Conservation (phyloP, 2,329 filamentous ascomycete genomes). For the Ceratocystis alfenasii region DNA sequence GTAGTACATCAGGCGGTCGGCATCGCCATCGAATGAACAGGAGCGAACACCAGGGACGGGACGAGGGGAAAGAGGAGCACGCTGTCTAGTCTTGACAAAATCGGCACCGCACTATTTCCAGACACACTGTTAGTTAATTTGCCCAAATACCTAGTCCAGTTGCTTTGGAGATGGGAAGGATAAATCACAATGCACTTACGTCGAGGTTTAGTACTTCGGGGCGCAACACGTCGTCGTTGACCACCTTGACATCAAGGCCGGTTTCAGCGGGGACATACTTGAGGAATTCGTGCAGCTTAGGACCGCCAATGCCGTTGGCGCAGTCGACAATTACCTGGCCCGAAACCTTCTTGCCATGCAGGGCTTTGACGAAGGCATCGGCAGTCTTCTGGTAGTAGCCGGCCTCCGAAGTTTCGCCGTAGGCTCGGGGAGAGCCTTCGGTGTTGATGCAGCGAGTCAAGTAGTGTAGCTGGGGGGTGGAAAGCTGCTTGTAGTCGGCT, state of each 20-base stretch:
- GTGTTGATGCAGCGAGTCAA: slow-evolving; percentile 91
- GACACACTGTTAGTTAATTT: background rate
- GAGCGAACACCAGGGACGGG: slow-evolving; percentile 63
- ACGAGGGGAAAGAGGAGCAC: slow-evolving; percentile 72
- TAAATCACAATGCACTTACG: slow-evolving; percentile 38
- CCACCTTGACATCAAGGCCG: slow-evolving; percentile 67
- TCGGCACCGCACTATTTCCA: slow-evolving; percentile 72
- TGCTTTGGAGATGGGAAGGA: background rate
- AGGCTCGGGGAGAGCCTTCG: slow-evolving; percentile 71
- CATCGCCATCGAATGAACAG: slow-evolving; percentile 89
- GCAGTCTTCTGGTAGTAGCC: slow-evolving; percentile 93
- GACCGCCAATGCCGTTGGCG: slow-evolving; percentile 91
- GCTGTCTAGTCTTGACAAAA: slow-evolving; percentile 93
- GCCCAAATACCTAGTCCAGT: background rate
- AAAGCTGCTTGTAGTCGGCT: slow-evolving; percentile 80
- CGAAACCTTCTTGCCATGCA: slow-evolving; percentile 61
- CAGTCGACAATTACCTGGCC: slow-evolving; percentile 79
- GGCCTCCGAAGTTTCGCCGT: slow-evolving; percentile 76
- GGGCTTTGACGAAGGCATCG: slow-evolving; percentile 70
- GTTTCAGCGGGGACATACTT: slow-evolving; percentile 65
- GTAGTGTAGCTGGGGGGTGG: slow-evolving; percentile 97
- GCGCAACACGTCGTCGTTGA: slow-evolving; percentile 87
- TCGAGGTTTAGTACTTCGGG: slow-evolving; percentile 82
- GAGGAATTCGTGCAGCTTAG: slow-evolving; percentile 75
- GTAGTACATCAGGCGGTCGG: slow-evolving; percentile 92